A percentile compares a stretch with the other conserved stretches of the same genome.
These are phyloP conservation scores for Bondarzewia mesenterica DNA, from an alignment of 1,284 basidiomycete genomes.

Conservation along the genomic window DNA sequence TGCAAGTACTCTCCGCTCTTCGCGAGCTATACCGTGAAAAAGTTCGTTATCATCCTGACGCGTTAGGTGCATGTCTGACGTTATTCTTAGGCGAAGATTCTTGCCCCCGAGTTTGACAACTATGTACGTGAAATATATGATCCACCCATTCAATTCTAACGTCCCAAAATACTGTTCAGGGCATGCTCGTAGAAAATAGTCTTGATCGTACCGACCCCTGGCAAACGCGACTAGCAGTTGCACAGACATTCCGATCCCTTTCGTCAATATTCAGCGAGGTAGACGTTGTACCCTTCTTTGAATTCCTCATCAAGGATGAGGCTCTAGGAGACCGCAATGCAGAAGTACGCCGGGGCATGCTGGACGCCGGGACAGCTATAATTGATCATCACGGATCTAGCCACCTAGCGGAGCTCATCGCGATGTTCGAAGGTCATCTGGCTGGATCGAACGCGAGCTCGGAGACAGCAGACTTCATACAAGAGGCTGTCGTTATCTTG, in stretches of 20 bases:
- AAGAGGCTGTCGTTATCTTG: constrained; percentile 92
- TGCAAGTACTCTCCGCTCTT: constrained; percentile 39
- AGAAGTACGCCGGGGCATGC: constrained; percentile 83
- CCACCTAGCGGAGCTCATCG: constrained; percentile 71
- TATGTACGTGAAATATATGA: constrained; percentile 48
- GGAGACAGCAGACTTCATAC: constrained; percentile 80
- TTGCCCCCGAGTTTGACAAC: constrained; percentile 86
- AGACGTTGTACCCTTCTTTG: constrained; percentile 76
- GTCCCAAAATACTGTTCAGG: constrained; percentile 44
- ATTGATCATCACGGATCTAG: constrained; percentile 81
- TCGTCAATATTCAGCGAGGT: constrained; percentile 61
- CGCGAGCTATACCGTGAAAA: constrained; percentile 80
- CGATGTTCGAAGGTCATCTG: constrained; percentile 81
- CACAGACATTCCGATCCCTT: constrained; percentile 62
- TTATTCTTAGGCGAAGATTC: constrained; percentile 65
- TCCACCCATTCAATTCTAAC: neutral
- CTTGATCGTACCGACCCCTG: constrained; percentile 92
- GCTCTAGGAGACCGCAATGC: constrained; percentile 84
- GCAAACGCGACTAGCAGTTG: constrained; percentile 76
- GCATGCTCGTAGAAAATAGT: constrained; percentile 89
- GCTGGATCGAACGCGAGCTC: constrained; percentile 52
- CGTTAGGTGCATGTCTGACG: too few species aligned
- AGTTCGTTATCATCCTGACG: constrained; percentile 34
- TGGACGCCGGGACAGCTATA: constrained; percentile 75
- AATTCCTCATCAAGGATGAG: constrained; percentile 79